Evolutionary conservation across 148 eudicot genomes (phyloP).

Genomic region (Vaccinium darrowii): DNA sequence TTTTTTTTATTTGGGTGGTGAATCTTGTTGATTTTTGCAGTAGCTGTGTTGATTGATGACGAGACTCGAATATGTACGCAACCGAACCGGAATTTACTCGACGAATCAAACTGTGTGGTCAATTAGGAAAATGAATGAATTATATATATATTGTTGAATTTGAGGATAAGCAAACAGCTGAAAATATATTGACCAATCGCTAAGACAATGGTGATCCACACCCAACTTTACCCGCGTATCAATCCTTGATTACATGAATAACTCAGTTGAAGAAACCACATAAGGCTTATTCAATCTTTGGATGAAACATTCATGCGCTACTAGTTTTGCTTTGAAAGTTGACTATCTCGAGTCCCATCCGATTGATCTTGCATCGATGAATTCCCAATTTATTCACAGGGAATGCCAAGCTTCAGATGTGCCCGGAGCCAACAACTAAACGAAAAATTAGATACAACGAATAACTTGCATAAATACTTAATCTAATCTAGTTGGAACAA

Average conservation of each 20-base stretch:
- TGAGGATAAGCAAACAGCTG: neutral
- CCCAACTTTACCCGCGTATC: neutral
- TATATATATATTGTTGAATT: neutral
- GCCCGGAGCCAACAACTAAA: neutral
- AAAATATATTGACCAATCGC: neutral
- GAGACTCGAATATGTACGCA: neutral
- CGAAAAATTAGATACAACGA: neutral
- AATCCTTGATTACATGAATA: neutral
- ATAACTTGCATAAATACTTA: neutral
- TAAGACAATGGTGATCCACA: neutral
- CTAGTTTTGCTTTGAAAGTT: neutral
- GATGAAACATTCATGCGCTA: neutral
- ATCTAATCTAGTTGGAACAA: neutral
- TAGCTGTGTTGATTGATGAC: neutral
- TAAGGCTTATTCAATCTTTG: neutral
- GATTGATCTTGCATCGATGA: neutral
- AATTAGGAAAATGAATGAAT: too few relatives aligned
- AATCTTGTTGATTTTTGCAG: neutral
- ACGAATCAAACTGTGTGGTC: neutral
- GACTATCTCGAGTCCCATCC: neutral
- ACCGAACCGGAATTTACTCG: neutral
- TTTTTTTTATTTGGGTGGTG: neutral
- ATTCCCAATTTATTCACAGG: neutral
- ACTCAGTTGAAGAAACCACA: neutral
- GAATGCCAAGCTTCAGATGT: neutral